Evolutionary conservation across 768 basidiomycete species (phyloP).

Genomic region (Hypholoma fasciculare): DNA sequence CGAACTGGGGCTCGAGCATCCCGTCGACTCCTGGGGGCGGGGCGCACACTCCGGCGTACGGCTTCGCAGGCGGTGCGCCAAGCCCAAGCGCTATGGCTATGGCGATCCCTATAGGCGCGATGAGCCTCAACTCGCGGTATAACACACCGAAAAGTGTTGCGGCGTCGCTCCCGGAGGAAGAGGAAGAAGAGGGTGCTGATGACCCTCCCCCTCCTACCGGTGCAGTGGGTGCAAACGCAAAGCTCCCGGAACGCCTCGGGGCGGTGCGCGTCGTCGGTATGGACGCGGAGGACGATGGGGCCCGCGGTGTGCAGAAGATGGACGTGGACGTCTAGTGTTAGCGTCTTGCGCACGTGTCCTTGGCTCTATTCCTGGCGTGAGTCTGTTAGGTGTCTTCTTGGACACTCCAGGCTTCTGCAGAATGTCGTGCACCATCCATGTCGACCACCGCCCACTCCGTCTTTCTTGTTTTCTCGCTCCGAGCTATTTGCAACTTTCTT

Average conservation of each 20-base stretch:
- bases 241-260: not conserved
- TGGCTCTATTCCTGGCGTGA: not conserved
- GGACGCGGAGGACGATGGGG: conserved; percentile 12
- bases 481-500: not conserved
- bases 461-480: not conserved
- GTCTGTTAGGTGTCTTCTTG: no score
- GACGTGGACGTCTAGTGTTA: conserved; percentile 23
- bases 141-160: conserved; percentile 23
- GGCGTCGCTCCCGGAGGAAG: conserved; percentile 19
- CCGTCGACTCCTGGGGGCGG: conserved; percentile 33
- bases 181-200: not conserved
- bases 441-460: not conserved
- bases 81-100: conserved; percentile 20
- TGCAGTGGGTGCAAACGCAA: not conserved
- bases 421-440: no score
- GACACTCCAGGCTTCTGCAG: no score
- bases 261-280: conserved; percentile 24
- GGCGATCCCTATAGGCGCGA: conserved; percentile 25
- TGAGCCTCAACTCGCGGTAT: conserved; percentile 29
- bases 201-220: not conserved
- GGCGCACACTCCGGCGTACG: conserved; percentile 18
- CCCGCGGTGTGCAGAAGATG: conserved; percentile 21
- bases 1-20: conserved; percentile 32
- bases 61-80: conserved; percentile 12
- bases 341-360: not conserved